Conservation (phyloP, 768 basidiomycete species). For the Hypholoma sublateritium region DNA sequence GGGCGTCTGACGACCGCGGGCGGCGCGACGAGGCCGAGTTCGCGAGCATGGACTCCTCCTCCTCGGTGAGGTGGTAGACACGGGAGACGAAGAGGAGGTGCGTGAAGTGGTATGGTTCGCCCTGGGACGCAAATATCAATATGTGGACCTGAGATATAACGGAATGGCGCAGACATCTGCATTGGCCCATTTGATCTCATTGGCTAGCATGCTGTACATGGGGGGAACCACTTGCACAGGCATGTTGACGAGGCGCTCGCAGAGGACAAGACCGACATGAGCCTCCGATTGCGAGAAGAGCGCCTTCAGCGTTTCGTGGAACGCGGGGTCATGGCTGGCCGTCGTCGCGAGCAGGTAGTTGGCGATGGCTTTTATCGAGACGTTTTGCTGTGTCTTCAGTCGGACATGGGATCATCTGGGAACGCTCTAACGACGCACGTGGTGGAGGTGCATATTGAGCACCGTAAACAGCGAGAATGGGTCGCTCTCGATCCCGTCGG, state of each 20-base stretch:
- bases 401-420: neutral
- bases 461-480: slow-evolving; percentile 88
- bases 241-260: slow-evolving; percentile 92
- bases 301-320: slow-evolving; percentile 53
- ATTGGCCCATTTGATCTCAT: slow-evolving; percentile 77
- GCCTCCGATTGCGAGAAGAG: slow-evolving; percentile 51
- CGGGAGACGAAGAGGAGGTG: slow-evolving; percentile 78
- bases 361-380: slow-evolving; percentile 67
- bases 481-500: slow-evolving; percentile 86
- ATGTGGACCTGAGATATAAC: neutral
- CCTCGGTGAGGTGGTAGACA: slow-evolving; percentile 70
- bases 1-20: slow-evolving; percentile 11
- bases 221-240: slow-evolving; percentile 91
- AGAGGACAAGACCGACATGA: slow-evolving; percentile 82
- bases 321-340: slow-evolving; percentile 41
- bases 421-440: slow-evolving; percentile 16
- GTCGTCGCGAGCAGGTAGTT: slow-evolving; percentile 71
- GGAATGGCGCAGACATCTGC: slow-evolving; percentile 49
- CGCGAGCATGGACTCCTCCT: slow-evolving; percentile 59
- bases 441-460: slow-evolving; percentile 73
- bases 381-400: slow-evolving; percentile 50
- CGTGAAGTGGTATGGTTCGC: slow-evolving; percentile 67
- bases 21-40: slow-evolving; percentile 36
- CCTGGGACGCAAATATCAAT: slow-evolving; percentile 26
- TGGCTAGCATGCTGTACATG: slow-evolving; percentile 85